Percentiles rank a stretch among this genome's conserved stretches.
Conservation (phyloP, 306 rosid genomes). For the Medicago ruthenica region DNA sequence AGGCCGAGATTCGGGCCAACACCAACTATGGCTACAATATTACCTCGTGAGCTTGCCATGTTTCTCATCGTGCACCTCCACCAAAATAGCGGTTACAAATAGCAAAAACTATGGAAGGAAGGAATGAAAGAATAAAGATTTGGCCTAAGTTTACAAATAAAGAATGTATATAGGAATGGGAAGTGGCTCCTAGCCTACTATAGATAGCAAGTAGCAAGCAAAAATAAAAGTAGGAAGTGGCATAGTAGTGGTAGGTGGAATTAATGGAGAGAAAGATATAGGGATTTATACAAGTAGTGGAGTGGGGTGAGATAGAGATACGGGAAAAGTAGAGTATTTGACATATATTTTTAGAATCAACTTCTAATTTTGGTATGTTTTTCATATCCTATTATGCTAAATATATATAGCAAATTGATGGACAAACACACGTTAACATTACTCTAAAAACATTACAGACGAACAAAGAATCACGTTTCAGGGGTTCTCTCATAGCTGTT, state of each 20-base stretch:
- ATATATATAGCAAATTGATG: background rate
- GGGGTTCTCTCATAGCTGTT: no score
- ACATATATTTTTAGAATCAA: background rate
- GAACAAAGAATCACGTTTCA: no score
- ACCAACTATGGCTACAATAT: conserved; percentile 86
- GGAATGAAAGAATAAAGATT: background rate
- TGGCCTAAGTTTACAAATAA: no score
- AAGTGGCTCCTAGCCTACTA: background rate
- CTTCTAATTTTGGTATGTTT: background rate
- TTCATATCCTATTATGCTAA: background rate
- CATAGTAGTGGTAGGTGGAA: background rate
- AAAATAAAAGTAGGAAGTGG: no score
- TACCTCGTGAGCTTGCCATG: conserved; percentile 66
- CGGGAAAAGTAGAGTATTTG: background rate
- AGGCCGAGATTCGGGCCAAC: conserved; percentile 96
- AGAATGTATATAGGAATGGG: no score
- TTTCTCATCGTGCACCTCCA: conserved; percentile 51
- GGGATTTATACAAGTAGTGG: background rate
- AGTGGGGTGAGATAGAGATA: background rate
- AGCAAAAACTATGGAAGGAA: background rate
- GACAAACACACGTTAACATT: background rate
- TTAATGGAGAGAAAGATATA: background rate
- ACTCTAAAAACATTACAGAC: no score
- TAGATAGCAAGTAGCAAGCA: background rate
- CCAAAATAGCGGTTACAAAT: background rate